Conservation (phyloP, 1,284 basidiomycete genomes). For the Cryptococcus amylolentus region DNA sequence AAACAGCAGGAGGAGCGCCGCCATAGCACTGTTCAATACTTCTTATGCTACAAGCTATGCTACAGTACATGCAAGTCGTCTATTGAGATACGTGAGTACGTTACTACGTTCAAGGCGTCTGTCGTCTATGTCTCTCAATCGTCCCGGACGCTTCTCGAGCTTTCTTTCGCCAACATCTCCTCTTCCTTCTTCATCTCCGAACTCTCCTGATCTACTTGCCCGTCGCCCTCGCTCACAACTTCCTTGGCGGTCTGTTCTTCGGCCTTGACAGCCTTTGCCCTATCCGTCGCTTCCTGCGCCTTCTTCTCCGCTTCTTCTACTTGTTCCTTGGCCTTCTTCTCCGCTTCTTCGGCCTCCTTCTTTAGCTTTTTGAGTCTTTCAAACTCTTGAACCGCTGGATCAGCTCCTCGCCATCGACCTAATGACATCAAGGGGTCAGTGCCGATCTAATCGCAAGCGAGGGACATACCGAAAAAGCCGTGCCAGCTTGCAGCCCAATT, state of each 20-base stretch:
- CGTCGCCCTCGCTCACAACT: not conserved
- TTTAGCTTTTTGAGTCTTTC: conserved; percentile 31
- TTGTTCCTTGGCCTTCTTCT: conserved; percentile 11
- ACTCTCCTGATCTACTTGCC: not conserved
- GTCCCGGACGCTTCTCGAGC: too few species aligned
- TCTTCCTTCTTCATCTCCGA: not conserved
- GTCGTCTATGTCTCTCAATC: too few species aligned
- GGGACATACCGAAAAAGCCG: conserved; percentile 29
- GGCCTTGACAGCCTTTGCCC: conserved; percentile 4
- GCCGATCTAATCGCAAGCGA: not conserved
- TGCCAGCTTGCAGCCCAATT: conserved; percentile 37
- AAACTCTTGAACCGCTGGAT: conserved; percentile 29
- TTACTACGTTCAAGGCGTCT: too few species aligned
- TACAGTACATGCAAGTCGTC: not conserved
- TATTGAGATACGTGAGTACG: too few species aligned
- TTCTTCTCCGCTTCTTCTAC: conserved; percentile 8
- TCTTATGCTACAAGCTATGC: not conserved
- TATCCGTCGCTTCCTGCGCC: conserved; percentile 1
- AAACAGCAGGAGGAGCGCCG: not conserved
- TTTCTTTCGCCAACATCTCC: not conserved
- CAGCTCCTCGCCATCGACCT: conserved; percentile 31
- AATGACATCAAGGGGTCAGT: not conserved
- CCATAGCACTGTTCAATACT: not conserved
- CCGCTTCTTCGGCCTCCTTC: conserved; percentile 24
- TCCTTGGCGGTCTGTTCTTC: not conserved